These are phyloP conservation scores for Orobanche coerulescens DNA, from an alignment of 257 asterid genomes.

Conservation along the genomic window DNA sequence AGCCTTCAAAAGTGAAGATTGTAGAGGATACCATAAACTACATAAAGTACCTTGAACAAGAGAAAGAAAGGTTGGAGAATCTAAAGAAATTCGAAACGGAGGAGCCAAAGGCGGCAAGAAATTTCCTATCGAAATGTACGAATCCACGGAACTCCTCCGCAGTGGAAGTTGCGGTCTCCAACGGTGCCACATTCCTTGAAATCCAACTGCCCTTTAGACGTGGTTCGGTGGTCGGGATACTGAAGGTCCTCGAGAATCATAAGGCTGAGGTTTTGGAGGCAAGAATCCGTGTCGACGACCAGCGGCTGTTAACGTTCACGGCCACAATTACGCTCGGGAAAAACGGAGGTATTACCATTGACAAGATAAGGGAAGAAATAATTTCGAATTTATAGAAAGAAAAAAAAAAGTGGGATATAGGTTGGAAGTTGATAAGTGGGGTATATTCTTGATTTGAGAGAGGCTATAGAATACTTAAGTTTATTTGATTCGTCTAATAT, in stretches of 20 bases:
- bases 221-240: conserved; percentile 33
- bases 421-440: not conserved
- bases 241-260: conserved; percentile 41
- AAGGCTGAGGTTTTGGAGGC: conserved; percentile 57
- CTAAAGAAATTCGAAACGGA: conserved; percentile 27
- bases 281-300: conserved; percentile 35
- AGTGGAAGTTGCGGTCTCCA: conserved; percentile 28
- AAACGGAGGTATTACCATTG: conserved; percentile 26
- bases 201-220: conserved; percentile 31
- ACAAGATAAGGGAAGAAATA: conserved; percentile 45
- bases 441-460: conserved; percentile 7
- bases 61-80: conserved; percentile 44
- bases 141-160: conserved; percentile 26
- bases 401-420: not conserved
- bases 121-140: conserved; percentile 25
- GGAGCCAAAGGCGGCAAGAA: conserved; percentile 17
- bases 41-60: conserved; percentile 42
- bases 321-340: conserved; percentile 40
- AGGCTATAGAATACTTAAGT: not conserved
- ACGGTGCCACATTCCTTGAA: conserved; percentile 42
- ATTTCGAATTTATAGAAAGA: conserved; percentile 26
- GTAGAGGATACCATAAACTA: conserved; percentile 35
- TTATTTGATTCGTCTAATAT: conserved; percentile 4
- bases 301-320: conserved; percentile 31
- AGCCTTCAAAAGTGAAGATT: conserved; percentile 44